Evolutionary conservation across 345 rosid species (phyloP).

Genomic region (Erucastrum elatum): DNA sequence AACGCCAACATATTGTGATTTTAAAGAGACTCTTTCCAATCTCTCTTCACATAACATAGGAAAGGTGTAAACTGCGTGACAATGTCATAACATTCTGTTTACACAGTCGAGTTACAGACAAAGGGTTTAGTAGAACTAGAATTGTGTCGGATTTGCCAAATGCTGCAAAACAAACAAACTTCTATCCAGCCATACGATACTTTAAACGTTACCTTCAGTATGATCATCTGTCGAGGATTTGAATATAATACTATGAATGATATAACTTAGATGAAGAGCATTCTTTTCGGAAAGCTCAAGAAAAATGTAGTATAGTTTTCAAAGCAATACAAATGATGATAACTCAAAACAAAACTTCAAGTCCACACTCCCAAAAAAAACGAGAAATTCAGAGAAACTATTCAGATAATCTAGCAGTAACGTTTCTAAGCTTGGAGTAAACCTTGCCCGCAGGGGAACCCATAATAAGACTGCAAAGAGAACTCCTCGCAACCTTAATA

Average conservation of each 20-base stretch:
- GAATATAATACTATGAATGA: background rate
- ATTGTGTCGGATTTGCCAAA: too few species aligned
- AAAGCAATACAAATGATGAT: background rate
- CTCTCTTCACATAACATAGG: background rate
- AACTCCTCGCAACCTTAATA: slow-evolving; percentile 78
- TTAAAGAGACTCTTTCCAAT: background rate
- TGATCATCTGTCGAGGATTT: too few species aligned
- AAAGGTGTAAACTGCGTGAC: background rate
- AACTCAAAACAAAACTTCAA: background rate
- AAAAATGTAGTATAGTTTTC: background rate
- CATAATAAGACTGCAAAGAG: slow-evolving; percentile 87
- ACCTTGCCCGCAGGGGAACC: slow-evolving; percentile 87
- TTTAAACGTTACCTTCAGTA: too few species aligned
- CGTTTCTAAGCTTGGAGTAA: slow-evolving; percentile 51
- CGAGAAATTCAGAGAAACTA: too few species aligned
- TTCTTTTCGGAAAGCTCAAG: background rate
- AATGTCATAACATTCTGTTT: background rate
- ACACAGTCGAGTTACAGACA: too few species aligned
- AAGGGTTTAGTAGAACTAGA: too few species aligned
- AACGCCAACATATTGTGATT: slow-evolving; percentile 30
- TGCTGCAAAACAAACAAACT: too few species aligned
- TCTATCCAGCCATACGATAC: too few species aligned
- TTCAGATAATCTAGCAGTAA: slow-evolving; percentile 45
- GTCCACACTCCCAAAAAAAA: background rate
- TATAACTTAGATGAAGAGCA: background rate